Base-by-base conservation (phyloP, 192 early-diverging fungal species). In the Lunasporangiospora selenospora region DNA sequence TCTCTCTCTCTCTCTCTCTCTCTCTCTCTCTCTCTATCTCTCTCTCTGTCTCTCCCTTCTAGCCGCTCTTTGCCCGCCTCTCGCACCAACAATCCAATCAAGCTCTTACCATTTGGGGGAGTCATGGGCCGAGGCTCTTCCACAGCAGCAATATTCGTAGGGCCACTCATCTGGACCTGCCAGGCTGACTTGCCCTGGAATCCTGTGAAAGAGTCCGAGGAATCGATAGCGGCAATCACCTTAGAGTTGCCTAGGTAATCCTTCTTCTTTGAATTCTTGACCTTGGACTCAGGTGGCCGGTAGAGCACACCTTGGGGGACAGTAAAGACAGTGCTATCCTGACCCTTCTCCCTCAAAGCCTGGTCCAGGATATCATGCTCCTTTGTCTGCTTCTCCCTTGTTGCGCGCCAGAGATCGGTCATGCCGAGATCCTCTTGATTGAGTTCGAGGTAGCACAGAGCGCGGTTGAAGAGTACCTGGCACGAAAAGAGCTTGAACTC, bases 381-480 rank as follows among this genome's bases (percentile, higher is more conserved):
- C 57, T 89, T 85, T 15, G 79, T 89, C 58, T 79, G 76, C 42
- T 84, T 83, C 26, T 80, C 80, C 50, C 84, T 77, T 6, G 77
- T 75, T n/a, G 90, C 88, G 36, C 83, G 77, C 57, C 88, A 83
- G 40, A 97, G 83, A 77, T 97, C 93, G 0, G 79, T 75, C 44
- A 87, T 79, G 23, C 87, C 94, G 6, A 82, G 80, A 32, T 89
- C 79, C 39, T 83, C 83, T 55, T 95, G 81, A 4, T 88, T 87
- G 33, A 94, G 48, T 21, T 90, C 91, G 12, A 93, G 82, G 60
- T 86, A 85, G 69, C 90, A 92, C 26, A 99, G 82, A 2, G 88
- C 95, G 15, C 93, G 87, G 76, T 98, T 98, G 84, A 93, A 99
- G 46, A 92, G 67, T 13, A 96, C 88, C 76, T 99, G 91, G 71